phyloP scores from a whole-genome alignment of 257 asterid species.

The Ilex aquifolium region DNA sequence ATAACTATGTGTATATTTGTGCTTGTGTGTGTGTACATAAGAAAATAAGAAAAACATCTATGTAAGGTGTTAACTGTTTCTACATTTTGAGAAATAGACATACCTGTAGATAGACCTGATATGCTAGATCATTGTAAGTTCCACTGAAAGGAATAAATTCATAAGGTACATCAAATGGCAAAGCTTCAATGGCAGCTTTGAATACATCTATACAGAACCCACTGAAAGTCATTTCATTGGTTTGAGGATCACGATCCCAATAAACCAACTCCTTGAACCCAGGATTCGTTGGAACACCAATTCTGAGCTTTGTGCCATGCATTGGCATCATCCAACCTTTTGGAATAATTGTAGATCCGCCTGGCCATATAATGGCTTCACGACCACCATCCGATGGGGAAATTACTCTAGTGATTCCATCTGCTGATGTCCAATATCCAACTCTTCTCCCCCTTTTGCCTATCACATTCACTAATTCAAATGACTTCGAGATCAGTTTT shows the following conservation, averaged over 20 bases:
- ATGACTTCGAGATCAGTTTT: conserved; percentile 20
- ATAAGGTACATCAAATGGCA: conserved; percentile 14
- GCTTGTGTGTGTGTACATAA: too few relatives aligned
- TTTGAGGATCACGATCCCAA: conserved; percentile 9
- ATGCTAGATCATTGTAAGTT: conserved; percentile 22
- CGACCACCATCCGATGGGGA: conserved; percentile 2
- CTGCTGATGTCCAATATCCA: conserved; percentile 34
- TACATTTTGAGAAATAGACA: neutral
- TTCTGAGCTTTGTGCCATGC: conserved; percentile 8
- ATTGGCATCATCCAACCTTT: neutral
- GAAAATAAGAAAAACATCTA: too few relatives aligned
- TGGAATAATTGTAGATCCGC: conserved; percentile 13
- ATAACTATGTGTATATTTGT: too few relatives aligned
- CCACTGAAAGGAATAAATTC: conserved; percentile 29
- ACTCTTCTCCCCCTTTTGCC: conserved; percentile 27
- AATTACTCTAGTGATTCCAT: conserved; percentile 23
- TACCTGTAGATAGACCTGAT: conserved; percentile 29
- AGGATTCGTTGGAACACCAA: conserved; percentile 14
- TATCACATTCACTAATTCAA: conserved; percentile 32
- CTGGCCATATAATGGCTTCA: conserved; percentile 33
- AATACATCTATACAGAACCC: conserved; percentile 40
- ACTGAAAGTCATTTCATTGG: neutral
- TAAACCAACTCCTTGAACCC: conserved; percentile 20
- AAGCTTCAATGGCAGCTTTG: conserved; percentile 19
- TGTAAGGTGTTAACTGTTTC: too few relatives aligned